phyloP scores from a whole-genome alignment of 2,329 filamentous ascomycete genomes.

The Dryadomyces quercivorus region DNA sequence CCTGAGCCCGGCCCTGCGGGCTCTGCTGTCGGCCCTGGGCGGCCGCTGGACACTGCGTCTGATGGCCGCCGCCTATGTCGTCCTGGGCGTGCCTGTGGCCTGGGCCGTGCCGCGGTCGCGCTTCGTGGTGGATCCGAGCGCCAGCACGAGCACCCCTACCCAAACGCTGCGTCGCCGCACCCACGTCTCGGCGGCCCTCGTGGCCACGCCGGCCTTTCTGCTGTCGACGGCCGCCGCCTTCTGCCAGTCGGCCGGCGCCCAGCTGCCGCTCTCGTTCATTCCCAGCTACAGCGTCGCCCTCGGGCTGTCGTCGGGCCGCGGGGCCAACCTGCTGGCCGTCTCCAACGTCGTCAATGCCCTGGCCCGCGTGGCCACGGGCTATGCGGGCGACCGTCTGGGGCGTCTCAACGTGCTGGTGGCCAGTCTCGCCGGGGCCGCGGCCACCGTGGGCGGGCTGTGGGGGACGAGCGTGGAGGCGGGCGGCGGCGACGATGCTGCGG shows the following conservation, averaged over 20 bases:
- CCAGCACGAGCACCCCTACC: neutral
- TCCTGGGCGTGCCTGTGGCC: conserved; percentile 26
- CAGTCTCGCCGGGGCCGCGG: conserved; percentile 5
- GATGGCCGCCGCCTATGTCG: conserved; percentile 23
- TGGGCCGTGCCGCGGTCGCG: conserved; percentile 26
- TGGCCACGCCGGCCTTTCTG: conserved; percentile 83
- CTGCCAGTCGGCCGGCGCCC: conserved; percentile 30
- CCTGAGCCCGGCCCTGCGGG: conserved; percentile 25
- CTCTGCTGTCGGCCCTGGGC: conserved; percentile 28
- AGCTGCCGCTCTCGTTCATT: conserved; percentile 34
- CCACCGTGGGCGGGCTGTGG: conserved; percentile 11
- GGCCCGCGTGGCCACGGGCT: conserved; percentile 29
- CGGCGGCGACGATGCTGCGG: neutral
- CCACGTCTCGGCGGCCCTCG: conserved; percentile 43
- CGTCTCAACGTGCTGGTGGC: conserved; percentile 32
- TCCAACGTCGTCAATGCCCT: conserved; percentile 33
- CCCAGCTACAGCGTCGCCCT: conserved; percentile 32
- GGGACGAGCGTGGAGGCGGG: conserved; percentile 6
- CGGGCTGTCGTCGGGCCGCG: conserved; percentile 26
- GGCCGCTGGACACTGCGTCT: conserved; percentile 30
- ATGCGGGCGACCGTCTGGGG: conserved; percentile 31
- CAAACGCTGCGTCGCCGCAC: conserved; percentile 18
- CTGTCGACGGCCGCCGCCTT: conserved; percentile 82
- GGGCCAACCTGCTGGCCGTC: conserved; percentile 30
- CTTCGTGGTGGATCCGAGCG: conserved; percentile 14